Evolutionary conservation across 2,329 filamentous ascomycete genomes (phyloP).

Genomic region (Aspergillus pseudoglaucus): DNA sequence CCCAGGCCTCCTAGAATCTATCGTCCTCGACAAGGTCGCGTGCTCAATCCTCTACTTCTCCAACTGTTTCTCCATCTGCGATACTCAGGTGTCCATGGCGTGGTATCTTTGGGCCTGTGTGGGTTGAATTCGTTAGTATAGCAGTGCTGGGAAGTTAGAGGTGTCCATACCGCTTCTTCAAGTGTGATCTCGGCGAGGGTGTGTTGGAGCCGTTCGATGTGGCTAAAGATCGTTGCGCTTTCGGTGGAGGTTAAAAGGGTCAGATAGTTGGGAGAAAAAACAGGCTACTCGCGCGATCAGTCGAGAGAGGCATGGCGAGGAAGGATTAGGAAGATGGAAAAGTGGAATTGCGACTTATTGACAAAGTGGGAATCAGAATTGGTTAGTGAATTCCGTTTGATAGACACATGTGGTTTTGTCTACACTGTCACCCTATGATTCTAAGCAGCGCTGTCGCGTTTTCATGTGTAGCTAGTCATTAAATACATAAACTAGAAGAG

Average conservation of each 20-base stretch:
- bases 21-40: not conserved
- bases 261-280: not conserved
- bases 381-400: no score
- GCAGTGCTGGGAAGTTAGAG: no score
- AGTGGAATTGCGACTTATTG: not conserved
- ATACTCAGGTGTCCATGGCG: not conserved
- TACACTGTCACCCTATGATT: no score
- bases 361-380: not conserved
- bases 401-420: no score
- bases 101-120: not conserved
- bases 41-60: not conserved
- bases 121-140: not conserved
- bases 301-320: not conserved
- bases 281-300: not conserved
- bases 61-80: not conserved
- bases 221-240: not conserved
- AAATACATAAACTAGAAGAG: no score
- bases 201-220: not conserved
- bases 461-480: no score
- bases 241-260: not conserved
- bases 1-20: not conserved
- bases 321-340: not conserved
- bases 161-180: not conserved
- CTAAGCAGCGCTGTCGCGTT: no score
- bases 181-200: not conserved